phyloP scores from a whole-genome alignment of 73 alveolate species.

The Tetrahymena malaccensis region DNA sequence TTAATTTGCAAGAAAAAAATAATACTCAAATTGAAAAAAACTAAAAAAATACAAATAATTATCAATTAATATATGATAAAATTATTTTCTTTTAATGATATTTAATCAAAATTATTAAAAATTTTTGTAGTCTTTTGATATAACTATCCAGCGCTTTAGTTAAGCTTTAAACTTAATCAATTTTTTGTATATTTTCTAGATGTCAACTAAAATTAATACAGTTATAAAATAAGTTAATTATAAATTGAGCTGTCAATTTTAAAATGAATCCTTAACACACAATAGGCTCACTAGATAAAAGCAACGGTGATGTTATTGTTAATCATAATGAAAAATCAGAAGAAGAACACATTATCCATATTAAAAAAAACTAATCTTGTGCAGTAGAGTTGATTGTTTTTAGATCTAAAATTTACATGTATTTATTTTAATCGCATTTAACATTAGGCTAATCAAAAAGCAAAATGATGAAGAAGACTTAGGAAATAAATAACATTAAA shows the following conservation, averaged over 20 bases:
- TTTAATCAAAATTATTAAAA: no score
- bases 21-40: no score
- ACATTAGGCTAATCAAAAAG: neutral
- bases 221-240: neutral
- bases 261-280: neutral
- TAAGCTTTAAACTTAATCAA: no score
- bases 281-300: neutral
- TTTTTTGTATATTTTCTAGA: neutral
- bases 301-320: neutral
- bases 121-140: no score
- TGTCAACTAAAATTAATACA: neutral
- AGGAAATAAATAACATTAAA: neutral
- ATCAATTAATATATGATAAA: no score
- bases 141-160: no score
- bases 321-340: neutral
- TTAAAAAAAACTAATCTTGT: neutral
- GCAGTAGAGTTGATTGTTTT: neutral
- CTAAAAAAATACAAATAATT: no score
- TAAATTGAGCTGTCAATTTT: neutral
- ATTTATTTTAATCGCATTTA: neutral
- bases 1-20: no score
- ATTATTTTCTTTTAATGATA: no score
- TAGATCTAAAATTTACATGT: neutral
- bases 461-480: neutral
- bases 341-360: neutral